phyloP scores from a whole-genome alignment of 148 eudicot species.

The Rhododendron kiyosumense region DNA sequence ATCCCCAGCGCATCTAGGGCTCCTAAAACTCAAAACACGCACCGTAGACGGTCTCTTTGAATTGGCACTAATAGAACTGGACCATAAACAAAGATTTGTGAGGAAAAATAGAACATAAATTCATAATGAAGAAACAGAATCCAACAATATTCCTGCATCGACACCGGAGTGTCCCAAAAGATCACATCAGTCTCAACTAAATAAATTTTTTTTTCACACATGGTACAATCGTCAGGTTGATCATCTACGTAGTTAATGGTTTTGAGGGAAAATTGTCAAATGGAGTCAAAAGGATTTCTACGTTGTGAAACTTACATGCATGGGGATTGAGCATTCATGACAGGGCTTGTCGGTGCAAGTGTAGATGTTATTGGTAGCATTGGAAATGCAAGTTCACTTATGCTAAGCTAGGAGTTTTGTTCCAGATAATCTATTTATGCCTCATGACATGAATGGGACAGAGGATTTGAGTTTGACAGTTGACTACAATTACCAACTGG shows the following conservation, averaged over 20 bases:
- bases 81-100: not conserved
- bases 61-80: conserved; percentile 36
- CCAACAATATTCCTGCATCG: not conserved
- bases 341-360: not conserved
- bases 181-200: not conserved
- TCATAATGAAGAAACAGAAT: not conserved
- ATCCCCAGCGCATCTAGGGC: conserved; percentile 44
- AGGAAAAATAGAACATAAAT: not conserved
- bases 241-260: not conserved
- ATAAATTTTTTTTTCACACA: not conserved
- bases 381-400: not conserved
- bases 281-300: not conserved
- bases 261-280: not conserved
- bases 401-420: not conserved
- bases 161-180: not conserved
- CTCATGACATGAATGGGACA: not conserved
- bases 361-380: not conserved
- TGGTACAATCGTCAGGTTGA: not conserved
- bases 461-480: not conserved
- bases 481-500: not conserved
- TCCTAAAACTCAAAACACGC: conserved; percentile 22
- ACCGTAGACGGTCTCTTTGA: conserved; percentile 20
- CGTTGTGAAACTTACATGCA: not conserved
- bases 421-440: not conserved
- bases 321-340: not conserved